Conservation (phyloP, 1,284 basidiomycete genomes). For the Ceratobasidium sp. region DNA sequence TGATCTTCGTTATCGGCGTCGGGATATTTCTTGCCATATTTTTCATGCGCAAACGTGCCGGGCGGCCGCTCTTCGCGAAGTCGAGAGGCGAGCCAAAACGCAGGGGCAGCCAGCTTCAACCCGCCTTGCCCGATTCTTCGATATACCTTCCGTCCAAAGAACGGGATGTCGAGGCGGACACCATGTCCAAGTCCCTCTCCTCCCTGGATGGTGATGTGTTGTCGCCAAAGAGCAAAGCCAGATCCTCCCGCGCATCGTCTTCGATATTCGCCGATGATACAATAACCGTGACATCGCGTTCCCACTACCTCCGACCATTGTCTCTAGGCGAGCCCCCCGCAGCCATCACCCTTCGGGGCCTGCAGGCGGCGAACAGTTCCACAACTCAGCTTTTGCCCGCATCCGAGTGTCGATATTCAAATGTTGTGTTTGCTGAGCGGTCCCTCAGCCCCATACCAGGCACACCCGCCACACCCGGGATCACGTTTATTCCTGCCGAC, state of each 20-base stretch:
- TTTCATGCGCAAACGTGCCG: slow-evolving; percentile 13
- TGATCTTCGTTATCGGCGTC: background rate
- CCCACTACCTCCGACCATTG: slow-evolving; percentile 10
- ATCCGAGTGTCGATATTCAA: background rate
- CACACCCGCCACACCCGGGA: background rate
- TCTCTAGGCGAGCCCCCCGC: slow-evolving; percentile 23
- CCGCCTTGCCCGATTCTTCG: background rate
- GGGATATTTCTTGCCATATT: background rate
- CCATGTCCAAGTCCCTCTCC: background rate
- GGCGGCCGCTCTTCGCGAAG: background rate
- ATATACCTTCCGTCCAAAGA: background rate
- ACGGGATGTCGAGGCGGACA: background rate
- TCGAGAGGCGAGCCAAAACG: slow-evolving; percentile 31
- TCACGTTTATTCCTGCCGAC: background rate
- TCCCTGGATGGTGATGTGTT: background rate
- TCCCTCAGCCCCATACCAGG: background rate
- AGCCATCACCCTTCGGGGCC: background rate
- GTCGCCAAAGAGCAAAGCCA: background rate
- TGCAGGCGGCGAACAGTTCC: background rate
- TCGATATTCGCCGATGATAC: slow-evolving; percentile 29
- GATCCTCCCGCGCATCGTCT: slow-evolving; percentile 30
- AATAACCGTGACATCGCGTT: slow-evolving; percentile 5
- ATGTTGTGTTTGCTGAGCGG: slow-evolving; percentile 14
- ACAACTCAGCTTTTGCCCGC: background rate
- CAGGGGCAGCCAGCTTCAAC: background rate